Evolutionary conservation across 2,329 filamentous ascomycete genomes (phyloP), one percentile per base, ranked within the genome.

Genomic region (Plenodomus lindquistii): DNA sequence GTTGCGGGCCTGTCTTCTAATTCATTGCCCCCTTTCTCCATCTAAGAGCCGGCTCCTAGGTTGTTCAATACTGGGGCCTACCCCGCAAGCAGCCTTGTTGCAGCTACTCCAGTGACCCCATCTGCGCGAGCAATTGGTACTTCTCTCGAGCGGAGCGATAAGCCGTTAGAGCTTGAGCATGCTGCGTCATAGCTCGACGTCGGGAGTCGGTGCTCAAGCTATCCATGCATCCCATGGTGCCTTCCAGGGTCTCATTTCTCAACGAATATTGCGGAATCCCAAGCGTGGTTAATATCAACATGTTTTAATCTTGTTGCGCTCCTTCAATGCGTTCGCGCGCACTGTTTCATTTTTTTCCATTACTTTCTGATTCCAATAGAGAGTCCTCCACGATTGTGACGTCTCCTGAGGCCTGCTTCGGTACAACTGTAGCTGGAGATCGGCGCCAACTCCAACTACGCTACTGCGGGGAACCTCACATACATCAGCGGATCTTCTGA

Each of bases 381-480:
- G 15, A 4, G 4, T 8, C 4, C 15, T 15, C 27, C 27, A 31
- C 22, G 11, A 15, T 15, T 13, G 6, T 31, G 27, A 31, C 39
- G 18, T 16, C 16, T 27, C 2, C 39, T 15, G n/a, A 39, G 37
- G 18, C 57, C 57, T 50, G 46, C 34, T 60, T 59, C 47, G 61
- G 52, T 55, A 51, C 48, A 55, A 50, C 34, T 47, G 41, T 42
- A 52, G 44, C 41, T 46, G 43, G 44, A 43, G 57, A 64, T 65
- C 60, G 50, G 55, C 58, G 50, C 56, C 54, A 54, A 36, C 55
- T 56, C 50, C 44, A 56, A 51, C 48, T 53, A 54, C 54, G 48
- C 16, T 37, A 44, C 60, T 63, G 63, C 61, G 63, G 63, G 61
- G 61, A 66, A 66, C 50, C 50, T 46, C 48, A 50, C 52, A 13